These are phyloP conservation scores for Rhododendron vialii DNA, from an alignment of 148 eudicot species.

Conservation along the genomic window DNA sequence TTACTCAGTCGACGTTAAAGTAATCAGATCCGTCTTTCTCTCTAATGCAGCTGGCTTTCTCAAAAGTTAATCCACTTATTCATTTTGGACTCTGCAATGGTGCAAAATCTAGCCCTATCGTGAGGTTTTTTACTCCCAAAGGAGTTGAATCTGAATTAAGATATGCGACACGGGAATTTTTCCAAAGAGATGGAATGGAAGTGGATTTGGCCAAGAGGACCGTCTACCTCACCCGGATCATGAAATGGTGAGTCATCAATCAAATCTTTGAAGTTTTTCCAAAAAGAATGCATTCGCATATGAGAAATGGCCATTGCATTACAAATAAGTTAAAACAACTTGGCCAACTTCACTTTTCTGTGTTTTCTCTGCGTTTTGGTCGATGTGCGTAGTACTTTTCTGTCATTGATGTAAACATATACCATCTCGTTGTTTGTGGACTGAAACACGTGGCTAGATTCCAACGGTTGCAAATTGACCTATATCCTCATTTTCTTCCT, in stretches of 20 bases:
- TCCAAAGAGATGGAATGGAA: conserved; percentile 52
- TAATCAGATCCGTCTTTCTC: not conserved
- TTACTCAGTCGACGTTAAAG: not conserved
- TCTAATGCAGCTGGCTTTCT: conserved; percentile 52
- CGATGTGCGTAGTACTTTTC: not conserved
- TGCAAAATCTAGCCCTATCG: conserved; percentile 66
- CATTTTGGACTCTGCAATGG: conserved; percentile 91
- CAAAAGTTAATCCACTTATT: conserved; percentile 58
- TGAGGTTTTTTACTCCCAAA: conserved; percentile 66
- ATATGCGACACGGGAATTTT: conserved; percentile 65
- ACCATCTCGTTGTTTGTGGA: not conserved
- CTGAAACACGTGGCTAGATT: not conserved
- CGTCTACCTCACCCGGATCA: conserved; percentile 49
- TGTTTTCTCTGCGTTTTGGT: not conserved
- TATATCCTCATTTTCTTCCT: not conserved
- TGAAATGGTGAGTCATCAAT: conserved; percentile 60
- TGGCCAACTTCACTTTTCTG: not conserved
- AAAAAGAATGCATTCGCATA: not conserved
- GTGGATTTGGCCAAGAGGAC: conserved; percentile 80
- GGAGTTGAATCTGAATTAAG: conserved; percentile 68
- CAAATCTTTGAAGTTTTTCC: not conserved
- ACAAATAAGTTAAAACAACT: not conserved
- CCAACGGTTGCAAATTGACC: not conserved
- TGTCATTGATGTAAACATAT: not conserved
- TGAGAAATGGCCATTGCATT: not conserved